Base-by-base conservation (phyloP, 2,329 filamentous ascomycete species). In the Colletotrichum musae region DNA sequence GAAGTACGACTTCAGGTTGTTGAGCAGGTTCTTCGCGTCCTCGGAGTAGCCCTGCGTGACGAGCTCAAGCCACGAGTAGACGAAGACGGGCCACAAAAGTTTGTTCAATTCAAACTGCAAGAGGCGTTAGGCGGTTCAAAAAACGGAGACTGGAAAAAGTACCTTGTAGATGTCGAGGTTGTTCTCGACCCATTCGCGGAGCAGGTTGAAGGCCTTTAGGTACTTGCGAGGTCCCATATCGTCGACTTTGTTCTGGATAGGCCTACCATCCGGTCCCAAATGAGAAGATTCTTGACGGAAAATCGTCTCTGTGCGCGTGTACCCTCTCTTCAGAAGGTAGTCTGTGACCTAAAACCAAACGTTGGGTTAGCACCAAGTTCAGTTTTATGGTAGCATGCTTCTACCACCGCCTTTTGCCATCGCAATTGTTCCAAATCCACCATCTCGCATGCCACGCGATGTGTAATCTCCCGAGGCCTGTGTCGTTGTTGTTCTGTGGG, bases 81-180 rank as follows among this genome's bases (percentile, higher is more conserved):
- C 93, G 76, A 98, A 98, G 0, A 97, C 84, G 0, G 96, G 96
- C 94, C 96, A 99, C 16, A 97, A 83, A 4, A 98, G 85, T 73
- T 97, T 94, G 68, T 90, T 88, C 3, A 99, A 86, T 82, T 99
- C 96, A 52, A 95, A 94, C 90, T 95, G 71, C 2, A 36, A 36
- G 13, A 68, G 12, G 52, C 2, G 58, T 77, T 43, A 79, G 72
- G 50, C 15, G 32, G 5, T 4, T 21, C 52, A n/a, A 36, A 45
- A 36, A 64, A 51, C 65, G 73, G 47, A 43, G 5, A 1, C 54
- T 39, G 36, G 21, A 12, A 9, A 24, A 57, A 32, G 36, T 80
- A 92, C 93, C 85, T 97, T 97, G 87, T 98, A 98, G 32, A 98
- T 88, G 72, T 98, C 95, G 26, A 99, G 86, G 68, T 94, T 95